Conservation (phyloP, 2,329 filamentous ascomycete genomes). For the Colletotrichum aenigma region DNA sequence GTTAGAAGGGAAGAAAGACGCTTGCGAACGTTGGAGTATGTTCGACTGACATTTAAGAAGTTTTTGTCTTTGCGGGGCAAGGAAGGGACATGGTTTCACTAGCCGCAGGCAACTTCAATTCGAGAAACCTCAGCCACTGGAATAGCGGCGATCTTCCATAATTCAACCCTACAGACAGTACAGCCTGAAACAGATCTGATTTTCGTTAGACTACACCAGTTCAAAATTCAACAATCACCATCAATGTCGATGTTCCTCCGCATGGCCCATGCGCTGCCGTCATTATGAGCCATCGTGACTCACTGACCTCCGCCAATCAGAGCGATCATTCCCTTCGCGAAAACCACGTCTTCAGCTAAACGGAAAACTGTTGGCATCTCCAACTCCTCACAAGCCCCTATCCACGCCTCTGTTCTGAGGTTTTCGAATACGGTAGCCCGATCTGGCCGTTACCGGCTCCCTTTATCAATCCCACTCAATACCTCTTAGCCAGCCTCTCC, state of each 20-base stretch:
- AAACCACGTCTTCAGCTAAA: background rate
- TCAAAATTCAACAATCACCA: background rate
- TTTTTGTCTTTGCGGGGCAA: background rate
- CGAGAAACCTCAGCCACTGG: background rate
- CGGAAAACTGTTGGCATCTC: background rate
- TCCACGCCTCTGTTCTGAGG: background rate
- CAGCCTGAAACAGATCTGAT: background rate
- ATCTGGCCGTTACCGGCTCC: background rate
- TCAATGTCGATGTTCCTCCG: background rate
- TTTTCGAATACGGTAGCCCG: background rate
- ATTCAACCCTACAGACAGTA: background rate
- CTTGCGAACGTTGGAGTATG: background rate
- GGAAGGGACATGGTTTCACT: background rate
- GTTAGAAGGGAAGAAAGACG: too few species aligned
- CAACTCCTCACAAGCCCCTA: background rate
- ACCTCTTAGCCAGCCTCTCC: background rate
- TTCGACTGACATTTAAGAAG: background rate
- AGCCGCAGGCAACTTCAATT: background rate
- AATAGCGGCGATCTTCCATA: background rate
- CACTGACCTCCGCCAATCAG: background rate
- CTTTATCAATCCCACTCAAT: background rate
- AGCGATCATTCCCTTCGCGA: background rate
- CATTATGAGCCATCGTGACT: constrained; percentile 5
- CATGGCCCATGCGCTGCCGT: background rate
- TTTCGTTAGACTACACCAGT: background rate